These are phyloP conservation scores for Artemisia annua DNA, from an alignment of 129 eudicot genomes.

Conservation along the genomic window DNA sequence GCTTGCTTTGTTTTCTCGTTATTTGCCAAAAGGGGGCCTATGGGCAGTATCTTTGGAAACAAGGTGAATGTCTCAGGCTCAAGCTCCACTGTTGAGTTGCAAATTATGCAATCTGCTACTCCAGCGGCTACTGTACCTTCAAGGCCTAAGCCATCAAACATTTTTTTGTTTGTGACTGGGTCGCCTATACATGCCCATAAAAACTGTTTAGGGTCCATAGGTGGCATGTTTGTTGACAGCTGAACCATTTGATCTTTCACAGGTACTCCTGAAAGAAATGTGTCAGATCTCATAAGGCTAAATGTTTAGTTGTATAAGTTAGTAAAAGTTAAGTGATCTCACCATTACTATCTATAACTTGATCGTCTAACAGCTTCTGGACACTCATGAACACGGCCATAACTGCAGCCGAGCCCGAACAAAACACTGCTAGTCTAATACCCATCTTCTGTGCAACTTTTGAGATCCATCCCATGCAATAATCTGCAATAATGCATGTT, in stretches of 20 bases:
- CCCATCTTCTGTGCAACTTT: constrained; percentile 43
- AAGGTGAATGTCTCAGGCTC: constrained; percentile 40
- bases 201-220: constrained; percentile 37
- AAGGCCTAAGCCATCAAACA: constrained; percentile 17
- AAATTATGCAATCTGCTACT: constrained; percentile 37
- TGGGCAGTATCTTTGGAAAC: constrained; percentile 40
- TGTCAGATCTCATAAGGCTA: neutral
- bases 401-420: neutral
- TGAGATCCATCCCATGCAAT: constrained; percentile 39
- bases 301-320: neutral
- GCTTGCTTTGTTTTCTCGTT: constrained; percentile 33
- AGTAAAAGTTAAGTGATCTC: neutral
- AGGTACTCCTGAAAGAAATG: constrained; percentile 35
- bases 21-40: constrained; percentile 56
- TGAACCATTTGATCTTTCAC: constrained; percentile 38
- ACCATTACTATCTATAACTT: constrained; percentile 31
- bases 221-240: constrained; percentile 48
- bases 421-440: constrained; percentile 29
- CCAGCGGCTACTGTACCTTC: constrained; percentile 23
- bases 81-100: constrained; percentile 51
- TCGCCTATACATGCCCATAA: constrained; percentile 41
- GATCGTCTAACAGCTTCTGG: constrained; percentile 49
- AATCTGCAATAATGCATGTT: constrained; percentile 53
- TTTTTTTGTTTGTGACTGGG: neutral
- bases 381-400: constrained; percentile 29